Evolutionary conservation across 305 asterid genomes (phyloP).

Genomic region (Rubia balearica): DNA sequence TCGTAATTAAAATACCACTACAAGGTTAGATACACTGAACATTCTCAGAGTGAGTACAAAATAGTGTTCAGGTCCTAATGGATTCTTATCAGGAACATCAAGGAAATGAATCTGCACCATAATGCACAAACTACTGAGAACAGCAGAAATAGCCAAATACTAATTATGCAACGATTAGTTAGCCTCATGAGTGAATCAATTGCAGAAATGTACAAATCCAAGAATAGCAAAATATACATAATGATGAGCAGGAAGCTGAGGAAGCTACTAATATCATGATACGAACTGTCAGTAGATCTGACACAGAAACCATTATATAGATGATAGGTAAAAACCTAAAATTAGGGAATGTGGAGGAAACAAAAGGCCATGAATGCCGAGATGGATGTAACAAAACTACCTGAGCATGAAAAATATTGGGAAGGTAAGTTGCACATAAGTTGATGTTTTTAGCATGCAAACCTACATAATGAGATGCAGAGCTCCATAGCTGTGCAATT

Average conservation of each 20-base stretch:
- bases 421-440: neutral
- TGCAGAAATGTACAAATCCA: neutral
- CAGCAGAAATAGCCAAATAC: neutral
- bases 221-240: neutral
- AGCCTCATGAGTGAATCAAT: neutral
- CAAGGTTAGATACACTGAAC: neutral
- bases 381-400: neutral
- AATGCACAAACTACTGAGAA: neutral
- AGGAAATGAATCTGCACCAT: neutral
- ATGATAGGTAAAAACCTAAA: neutral
- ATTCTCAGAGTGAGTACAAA: neutral
- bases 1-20: slow-evolving; percentile 1
- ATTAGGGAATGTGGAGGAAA: neutral
- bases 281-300: neutral
- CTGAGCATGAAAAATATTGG: neutral
- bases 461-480: neutral
- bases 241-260: neutral
- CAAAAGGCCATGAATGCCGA: neutral
- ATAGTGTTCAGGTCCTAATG: neutral
- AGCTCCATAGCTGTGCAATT: neutral
- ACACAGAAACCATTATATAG: neutral
- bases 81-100: neutral
- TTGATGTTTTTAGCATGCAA: neutral
- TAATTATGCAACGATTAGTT: neutral
- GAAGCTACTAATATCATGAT: neutral